These are phyloP conservation scores for Collybia mongolica DNA, from an alignment of 768 basidiomycete species.

Conservation along the genomic window DNA sequence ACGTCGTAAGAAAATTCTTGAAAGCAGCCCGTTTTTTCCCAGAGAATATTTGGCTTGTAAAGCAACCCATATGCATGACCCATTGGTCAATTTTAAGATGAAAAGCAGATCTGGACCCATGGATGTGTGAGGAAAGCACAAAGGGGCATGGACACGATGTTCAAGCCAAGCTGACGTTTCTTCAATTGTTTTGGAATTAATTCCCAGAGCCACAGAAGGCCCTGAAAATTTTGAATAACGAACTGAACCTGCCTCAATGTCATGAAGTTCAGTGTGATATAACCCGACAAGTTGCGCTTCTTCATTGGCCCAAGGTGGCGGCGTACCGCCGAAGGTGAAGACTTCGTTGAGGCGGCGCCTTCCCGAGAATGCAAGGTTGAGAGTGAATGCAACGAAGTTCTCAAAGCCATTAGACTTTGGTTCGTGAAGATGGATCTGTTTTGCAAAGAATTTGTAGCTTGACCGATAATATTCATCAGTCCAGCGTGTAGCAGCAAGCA, in stretches of 20 bases:
- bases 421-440: conserved; percentile 29
- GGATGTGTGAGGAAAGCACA: conserved; percentile 38
- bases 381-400: conserved; percentile 41
- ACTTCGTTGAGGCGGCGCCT: conserved; percentile 30
- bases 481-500: conserved; percentile 42
- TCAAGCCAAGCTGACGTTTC: conserved; percentile 33
- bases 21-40: conserved; percentile 29
- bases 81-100: conserved; percentile 32
- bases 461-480: conserved; percentile 32
- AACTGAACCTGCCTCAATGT: conserved; percentile 26
- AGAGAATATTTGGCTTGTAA: conserved; percentile 39
- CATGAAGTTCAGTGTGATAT: conserved; percentile 19
- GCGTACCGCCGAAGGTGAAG: conserved; percentile 30
- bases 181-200: conserved; percentile 32
- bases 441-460: conserved; percentile 37
- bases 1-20: conserved; percentile 27
- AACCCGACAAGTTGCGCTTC: conserved; percentile 36
- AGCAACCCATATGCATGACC: conserved; percentile 38
- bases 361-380: conserved; percentile 35
- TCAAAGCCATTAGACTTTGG: conserved; percentile 41
- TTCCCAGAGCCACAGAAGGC: conserved; percentile 36
- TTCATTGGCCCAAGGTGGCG: conserved; percentile 34
- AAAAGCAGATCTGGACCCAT: conserved; percentile 47
- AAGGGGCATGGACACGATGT: conserved; percentile 35
- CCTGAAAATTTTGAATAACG: conserved; percentile 26